phyloP scores from a whole-genome alignment of 805 yeast genomes.

The Lachancea lanzarotensis region DNA sequence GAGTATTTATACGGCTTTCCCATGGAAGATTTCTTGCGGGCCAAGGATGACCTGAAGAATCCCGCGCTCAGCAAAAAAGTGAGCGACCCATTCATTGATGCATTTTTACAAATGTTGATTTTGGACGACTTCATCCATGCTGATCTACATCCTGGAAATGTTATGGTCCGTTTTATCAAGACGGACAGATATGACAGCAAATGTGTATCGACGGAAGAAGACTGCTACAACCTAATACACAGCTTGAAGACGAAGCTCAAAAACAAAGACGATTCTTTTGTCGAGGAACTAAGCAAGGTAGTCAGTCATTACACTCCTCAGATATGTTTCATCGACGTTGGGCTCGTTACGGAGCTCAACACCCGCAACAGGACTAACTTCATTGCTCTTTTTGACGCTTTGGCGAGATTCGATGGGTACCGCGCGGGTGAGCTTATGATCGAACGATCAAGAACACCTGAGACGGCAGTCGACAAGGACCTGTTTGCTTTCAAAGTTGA shows the following conservation, averaged over 20 bases:
- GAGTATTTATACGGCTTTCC: constrained; percentile 81
- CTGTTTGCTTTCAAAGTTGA: constrained; percentile 85
- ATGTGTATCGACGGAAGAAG: constrained; percentile 23
- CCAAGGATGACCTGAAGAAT: constrained; percentile 30
- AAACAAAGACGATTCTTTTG: constrained; percentile 14
- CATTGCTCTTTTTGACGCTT: constrained; percentile 78
- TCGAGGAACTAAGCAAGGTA: constrained; percentile 40
- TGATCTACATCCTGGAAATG: constrained; percentile 95
- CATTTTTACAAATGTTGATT: constrained; percentile 88
- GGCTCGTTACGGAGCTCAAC: constrained; percentile 85
- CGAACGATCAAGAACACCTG: constrained; percentile 91
- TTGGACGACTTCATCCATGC: constrained; percentile 93
- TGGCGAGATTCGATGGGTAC: constrained; percentile 90
- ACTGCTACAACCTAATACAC: constrained; percentile 18
- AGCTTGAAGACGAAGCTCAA: constrained; percentile 15
- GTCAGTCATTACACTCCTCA: constrained; percentile 73
- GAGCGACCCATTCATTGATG: constrained; percentile 79
- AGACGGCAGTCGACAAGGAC: constrained; percentile 78
- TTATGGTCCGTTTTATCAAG: constrained; percentile 65
- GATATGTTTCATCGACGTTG: constrained; percentile 87
- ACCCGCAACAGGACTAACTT: constrained; percentile 74
- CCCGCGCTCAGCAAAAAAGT: constrained; percentile 53
- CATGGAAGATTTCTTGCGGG: constrained; percentile 59
- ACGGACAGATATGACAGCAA: constrained; percentile 32
- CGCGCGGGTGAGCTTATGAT: constrained; percentile 93